Evolutionary conservation across 164 flowering plant genomes (phyloP).

Genomic region (Cinnamomum chago): DNA sequence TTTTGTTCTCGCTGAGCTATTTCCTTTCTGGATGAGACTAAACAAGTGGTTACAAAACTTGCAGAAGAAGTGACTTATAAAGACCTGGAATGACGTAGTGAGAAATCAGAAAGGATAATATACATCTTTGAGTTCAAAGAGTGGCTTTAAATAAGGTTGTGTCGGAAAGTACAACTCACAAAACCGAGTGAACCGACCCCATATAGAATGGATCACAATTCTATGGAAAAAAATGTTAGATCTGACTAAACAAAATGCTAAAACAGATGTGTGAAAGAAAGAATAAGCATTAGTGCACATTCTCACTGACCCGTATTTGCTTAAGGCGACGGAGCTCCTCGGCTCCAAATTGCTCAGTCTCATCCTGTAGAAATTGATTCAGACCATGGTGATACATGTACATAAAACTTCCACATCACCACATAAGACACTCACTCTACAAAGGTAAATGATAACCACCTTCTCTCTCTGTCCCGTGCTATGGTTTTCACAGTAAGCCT

Average conservation of each 20-base stretch:
- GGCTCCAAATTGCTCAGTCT: conserved; percentile 55
- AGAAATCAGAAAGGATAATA: too few species aligned
- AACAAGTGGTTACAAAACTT: too few species aligned
- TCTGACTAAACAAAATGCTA: not conserved
- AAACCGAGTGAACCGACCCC: too few species aligned
- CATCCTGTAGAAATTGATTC: conserved; percentile 47
- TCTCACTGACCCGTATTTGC: conserved; percentile 70
- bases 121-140: too few species aligned
- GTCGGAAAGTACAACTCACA: too few species aligned
- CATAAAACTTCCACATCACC: not conserved
- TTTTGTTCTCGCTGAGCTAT: too few species aligned
- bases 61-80: too few species aligned
- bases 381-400: not conserved
- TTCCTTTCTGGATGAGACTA: too few species aligned
- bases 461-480: conserved; percentile 80
- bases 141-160: too few species aligned
- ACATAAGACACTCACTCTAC: not conserved
- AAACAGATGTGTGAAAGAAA: not conserved
- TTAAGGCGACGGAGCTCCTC: conserved; percentile 74
- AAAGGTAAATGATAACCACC: conserved; percentile 33
- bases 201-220: too few species aligned
- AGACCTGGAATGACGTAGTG: too few species aligned
- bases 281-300: not conserved
- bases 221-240: not conserved
- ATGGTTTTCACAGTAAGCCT: conserved; percentile 89